These are phyloP conservation scores for Suhomyces sp. DNA, from an alignment of 805 yeast genomes.

Conservation along the genomic window DNA sequence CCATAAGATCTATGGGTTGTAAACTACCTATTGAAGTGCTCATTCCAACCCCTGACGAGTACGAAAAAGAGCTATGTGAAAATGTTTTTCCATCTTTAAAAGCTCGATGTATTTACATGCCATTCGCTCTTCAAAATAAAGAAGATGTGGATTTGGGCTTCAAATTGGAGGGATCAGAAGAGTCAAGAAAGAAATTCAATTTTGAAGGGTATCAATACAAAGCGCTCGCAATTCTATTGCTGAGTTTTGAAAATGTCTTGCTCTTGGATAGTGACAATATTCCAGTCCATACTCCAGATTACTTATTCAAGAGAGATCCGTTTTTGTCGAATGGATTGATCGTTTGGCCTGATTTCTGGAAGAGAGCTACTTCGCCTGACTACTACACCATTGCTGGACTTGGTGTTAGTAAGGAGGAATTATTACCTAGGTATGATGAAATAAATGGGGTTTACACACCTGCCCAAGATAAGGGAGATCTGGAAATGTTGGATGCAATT, in stretches of 20 bases:
- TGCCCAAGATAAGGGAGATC: background rate
- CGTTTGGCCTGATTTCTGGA: constrained; percentile 90
- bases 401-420: constrained; percentile 23
- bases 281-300: constrained; percentile 65
- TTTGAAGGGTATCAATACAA: constrained; percentile 46
- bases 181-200: constrained; percentile 31
- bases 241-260: constrained; percentile 66
- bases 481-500: constrained; percentile 7
- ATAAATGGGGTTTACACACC: constrained; percentile 20
- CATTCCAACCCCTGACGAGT: constrained; percentile 68
- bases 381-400: constrained; percentile 69
- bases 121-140: constrained; percentile 23
- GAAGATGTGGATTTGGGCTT: constrained; percentile 3
- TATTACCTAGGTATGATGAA: constrained; percentile 37
- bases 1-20: constrained; percentile 65
- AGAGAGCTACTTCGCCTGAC: constrained; percentile 73
- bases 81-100: constrained; percentile 37
- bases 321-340: constrained; percentile 55
- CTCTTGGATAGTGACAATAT: constrained; percentile 75
- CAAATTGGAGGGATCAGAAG: constrained; percentile 15
- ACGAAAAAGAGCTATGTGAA: constrained; percentile 59
- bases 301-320: constrained; percentile 55
- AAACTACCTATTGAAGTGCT: constrained; percentile 78
- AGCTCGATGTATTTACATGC: constrained; percentile 41
- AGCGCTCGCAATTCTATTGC: constrained; percentile 39